Evolutionary conservation across 2,329 filamentous ascomycete genomes (phyloP), one percentile per base, ranked within the genome.

Genomic region (Calonectria pauciramosa): DNA sequence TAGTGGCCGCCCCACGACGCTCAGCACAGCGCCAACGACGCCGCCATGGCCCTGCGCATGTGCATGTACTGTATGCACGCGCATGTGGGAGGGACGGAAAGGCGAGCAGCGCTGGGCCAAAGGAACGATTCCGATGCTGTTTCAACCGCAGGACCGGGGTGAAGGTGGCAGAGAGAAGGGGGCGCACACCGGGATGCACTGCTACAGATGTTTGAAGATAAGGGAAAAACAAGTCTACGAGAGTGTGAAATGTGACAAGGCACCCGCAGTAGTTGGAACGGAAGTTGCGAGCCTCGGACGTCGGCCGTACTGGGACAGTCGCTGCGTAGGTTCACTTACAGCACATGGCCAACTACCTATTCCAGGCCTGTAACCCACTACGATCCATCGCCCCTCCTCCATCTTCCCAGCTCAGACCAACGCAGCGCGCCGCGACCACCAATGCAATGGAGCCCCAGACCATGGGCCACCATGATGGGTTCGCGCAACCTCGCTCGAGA

Each of bases 1-100:
- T 67, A 67, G 64, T 52, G 64, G 64, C 64, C 49, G 47, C 64
- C 64, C 64, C 64, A 67, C 51, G 64, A 54, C 64, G 36, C 47
- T 51, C 64, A 67, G 64, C 51, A 67, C 64, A 54, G 32, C 49
- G 32, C 64, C 49, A 54, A 52, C 36, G 23, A 51, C 64, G 64
- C 64, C 64, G 51, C 32, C 64, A 36, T 32, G 32, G 56, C 34
- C 56, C 34, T 64, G 23, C 60, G 36, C 60, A 47, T 47, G 23
- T 36, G 32, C 59, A 44, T 64, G 59, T 64, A 20, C n/a, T 64
- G 59, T 64, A 20, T 47, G 41, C 41, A 47, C 18, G 41, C 41
- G 6, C 36, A 47, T 64, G 59, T 64, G 60, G 60, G 36, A 64
- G 60, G 60, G 60, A 64, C 38, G 60, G 60, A 64, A 64, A 64